These are phyloP conservation scores for Basipetospora sp. DNA, from an alignment of 2,329 filamentous ascomycete species.

Conservation along the genomic window DNA sequence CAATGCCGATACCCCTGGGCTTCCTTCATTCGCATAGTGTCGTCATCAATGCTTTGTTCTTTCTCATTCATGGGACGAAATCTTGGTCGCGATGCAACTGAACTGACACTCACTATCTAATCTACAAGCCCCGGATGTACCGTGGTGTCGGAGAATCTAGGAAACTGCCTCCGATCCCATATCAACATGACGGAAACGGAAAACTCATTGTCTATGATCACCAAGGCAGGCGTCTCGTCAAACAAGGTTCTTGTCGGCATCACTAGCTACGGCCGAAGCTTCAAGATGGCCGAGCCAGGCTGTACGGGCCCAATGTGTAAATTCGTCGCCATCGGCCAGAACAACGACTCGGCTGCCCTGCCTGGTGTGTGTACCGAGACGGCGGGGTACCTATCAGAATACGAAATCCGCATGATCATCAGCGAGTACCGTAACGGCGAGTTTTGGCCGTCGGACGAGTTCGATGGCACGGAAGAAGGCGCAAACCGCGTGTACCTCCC, in stretches of 20 bases:
- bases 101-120: too few species aligned
- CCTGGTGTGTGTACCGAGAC: constrained; percentile 17
- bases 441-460: too few species aligned
- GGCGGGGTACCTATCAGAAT: constrained; percentile 17
- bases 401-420: constrained; percentile 13
- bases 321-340: constrained; percentile 11
- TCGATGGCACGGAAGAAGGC: too few species aligned
- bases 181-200: constrained; percentile 23
- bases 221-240: constrained; percentile 18
- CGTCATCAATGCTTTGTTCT: too few species aligned
- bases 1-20: background rate
- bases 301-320: constrained; percentile 15
- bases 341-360: constrained; percentile 10
- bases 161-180: constrained; percentile 21
- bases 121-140: too few species aligned
- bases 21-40: background rate
- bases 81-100: too few species aligned
- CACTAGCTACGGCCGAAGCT: constrained; percentile 18
- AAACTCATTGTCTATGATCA: constrained; percentile 19
- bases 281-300: constrained; percentile 17
- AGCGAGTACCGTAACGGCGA: constrained; percentile 1
- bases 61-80: background rate
- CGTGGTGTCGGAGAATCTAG: constrained; percentile 6
- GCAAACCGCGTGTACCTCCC: too few species aligned
- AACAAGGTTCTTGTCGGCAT: constrained; percentile 19